phyloP scores from a whole-genome alignment of 495 filamentous ascomycete species.

The Terfezia boudieri region DNA sequence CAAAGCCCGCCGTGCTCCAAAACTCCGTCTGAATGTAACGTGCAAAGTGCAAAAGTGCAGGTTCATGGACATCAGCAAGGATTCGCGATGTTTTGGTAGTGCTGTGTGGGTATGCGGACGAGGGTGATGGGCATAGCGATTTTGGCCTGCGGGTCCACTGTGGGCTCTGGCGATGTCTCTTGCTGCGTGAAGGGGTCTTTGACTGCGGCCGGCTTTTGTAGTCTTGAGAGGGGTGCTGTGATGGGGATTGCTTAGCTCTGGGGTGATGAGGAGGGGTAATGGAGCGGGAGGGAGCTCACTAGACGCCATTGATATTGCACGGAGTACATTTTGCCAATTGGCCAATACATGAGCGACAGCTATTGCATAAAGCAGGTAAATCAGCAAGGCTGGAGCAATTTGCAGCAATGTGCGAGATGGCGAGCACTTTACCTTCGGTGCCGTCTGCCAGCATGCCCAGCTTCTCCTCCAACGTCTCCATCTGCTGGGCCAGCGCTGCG shows the following conservation, averaged over 20 bases:
- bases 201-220: constrained; percentile 6
- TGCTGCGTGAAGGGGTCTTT: constrained; percentile 11
- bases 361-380: constrained; percentile 19
- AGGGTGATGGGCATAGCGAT: constrained; percentile 50
- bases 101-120: constrained; percentile 55
- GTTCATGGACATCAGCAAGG: neutral
- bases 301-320: constrained; percentile 86
- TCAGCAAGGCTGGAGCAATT: neutral
- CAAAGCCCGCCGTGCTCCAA: too few species aligned
- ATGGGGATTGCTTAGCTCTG: constrained; percentile 1
- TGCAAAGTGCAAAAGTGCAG: too few species aligned
- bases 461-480: constrained; percentile 78
- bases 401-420: too few species aligned
- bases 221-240: constrained; percentile 3
- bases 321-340: constrained; percentile 91
- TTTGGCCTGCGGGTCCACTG: constrained; percentile 22
- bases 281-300: constrained; percentile 31
- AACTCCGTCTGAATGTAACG: too few species aligned
- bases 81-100: constrained; percentile 10
- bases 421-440: constrained; percentile 46
- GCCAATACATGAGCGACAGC: constrained; percentile 78
- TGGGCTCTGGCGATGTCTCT: constrained; percentile 19
- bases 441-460: constrained; percentile 71
- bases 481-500: constrained; percentile 63
- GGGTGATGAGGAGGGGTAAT: neutral